These are phyloP conservation scores for Parachlorella kessleri DNA, from an alignment of 139 green algal genomes.

Conservation along the genomic window DNA sequence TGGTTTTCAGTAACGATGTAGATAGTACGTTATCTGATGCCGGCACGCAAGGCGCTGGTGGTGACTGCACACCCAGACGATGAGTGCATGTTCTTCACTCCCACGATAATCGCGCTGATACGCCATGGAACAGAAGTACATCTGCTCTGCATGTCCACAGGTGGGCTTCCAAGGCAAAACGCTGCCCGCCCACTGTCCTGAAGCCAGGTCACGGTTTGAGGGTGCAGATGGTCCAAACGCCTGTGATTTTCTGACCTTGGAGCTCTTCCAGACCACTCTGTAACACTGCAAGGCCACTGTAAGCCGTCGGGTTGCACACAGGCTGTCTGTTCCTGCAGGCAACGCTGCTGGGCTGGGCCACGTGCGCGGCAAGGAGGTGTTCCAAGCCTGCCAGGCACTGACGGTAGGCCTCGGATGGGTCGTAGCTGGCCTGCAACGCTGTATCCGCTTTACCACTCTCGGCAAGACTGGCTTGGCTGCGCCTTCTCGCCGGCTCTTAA, in stretches of 20 bases:
- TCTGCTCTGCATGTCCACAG: slow-evolving; percentile 61
- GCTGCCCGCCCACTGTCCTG: no score
- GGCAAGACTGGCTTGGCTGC: no score
- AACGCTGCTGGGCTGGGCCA: slow-evolving; percentile 35
- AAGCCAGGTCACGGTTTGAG: no score
- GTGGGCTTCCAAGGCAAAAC: slow-evolving; percentile 17
- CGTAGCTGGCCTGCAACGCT: no score
- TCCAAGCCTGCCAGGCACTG: slow-evolving; percentile 20
- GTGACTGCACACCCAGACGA: slow-evolving; percentile 68
- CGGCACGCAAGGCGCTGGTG: no score
- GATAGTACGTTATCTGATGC: no score
- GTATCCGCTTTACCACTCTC: no score
- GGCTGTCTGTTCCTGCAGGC: slow-evolving; percentile 19
- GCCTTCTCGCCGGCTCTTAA: no score
- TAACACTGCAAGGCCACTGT: neutral
- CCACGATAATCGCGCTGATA: slow-evolving; percentile 36
- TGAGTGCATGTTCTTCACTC: slow-evolving; percentile 71
- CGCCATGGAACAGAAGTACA: slow-evolving; percentile 7
- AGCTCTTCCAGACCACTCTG: no score
- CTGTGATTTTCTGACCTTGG: no score
- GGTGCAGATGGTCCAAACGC: no score
- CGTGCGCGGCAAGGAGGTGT: slow-evolving; percentile 21
- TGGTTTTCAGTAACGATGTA: no score
- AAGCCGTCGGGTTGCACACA: neutral
- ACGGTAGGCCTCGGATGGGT: neutral